A percentile compares a stretch with the other conserved stretches of the same genome.
phyloP scores from a whole-genome alignment of 2,329 filamentous ascomycete genomes.

The Geoglossum cookeanum region DNA sequence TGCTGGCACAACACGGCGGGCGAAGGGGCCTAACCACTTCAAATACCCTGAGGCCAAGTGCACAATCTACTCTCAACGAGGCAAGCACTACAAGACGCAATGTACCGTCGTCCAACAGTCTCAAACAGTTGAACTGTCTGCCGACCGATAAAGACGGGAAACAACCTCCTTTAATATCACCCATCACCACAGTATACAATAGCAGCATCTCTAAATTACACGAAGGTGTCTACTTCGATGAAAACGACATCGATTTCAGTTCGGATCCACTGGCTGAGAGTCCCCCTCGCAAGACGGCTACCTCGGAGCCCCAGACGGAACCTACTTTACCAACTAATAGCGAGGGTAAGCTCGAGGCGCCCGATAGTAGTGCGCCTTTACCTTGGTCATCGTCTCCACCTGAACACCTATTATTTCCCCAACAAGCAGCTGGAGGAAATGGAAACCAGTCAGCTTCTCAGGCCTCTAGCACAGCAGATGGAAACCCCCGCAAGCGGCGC shows the following conservation, averaged over 20 bases:
- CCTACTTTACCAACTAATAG: slow-evolving; percentile 10
- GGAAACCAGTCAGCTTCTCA: no score
- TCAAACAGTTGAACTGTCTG: neutral
- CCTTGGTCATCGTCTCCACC: slow-evolving; percentile 56
- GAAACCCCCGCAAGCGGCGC: slow-evolving; percentile 40
- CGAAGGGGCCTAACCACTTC: neutral
- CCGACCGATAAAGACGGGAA: neutral
- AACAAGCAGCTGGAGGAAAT: no score
- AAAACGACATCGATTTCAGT: slow-evolving; percentile 78
- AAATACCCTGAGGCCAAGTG: neutral
- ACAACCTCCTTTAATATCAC: neutral
- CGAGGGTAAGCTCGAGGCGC: slow-evolving; percentile 17
- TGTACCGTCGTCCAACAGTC: neutral
- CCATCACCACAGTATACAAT: neutral
- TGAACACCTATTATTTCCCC: slow-evolving; percentile 4
- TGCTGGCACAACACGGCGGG: neutral
- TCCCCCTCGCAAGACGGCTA: slow-evolving; percentile 21
- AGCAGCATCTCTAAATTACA: slow-evolving; percentile 20
- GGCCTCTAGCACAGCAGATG: no score
- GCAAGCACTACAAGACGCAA: neutral
- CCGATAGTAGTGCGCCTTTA: slow-evolving; percentile 36
- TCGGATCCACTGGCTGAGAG: slow-evolving; percentile 50
- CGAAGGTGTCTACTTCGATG: slow-evolving; percentile 42
- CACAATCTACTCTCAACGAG: neutral
- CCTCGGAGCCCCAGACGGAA: slow-evolving; percentile 6